Evolutionary conservation across 2,329 filamentous ascomycete genomes (phyloP), one percentile per base, ranked within the genome.

Genomic region (Trichoderma koningii): DNA sequence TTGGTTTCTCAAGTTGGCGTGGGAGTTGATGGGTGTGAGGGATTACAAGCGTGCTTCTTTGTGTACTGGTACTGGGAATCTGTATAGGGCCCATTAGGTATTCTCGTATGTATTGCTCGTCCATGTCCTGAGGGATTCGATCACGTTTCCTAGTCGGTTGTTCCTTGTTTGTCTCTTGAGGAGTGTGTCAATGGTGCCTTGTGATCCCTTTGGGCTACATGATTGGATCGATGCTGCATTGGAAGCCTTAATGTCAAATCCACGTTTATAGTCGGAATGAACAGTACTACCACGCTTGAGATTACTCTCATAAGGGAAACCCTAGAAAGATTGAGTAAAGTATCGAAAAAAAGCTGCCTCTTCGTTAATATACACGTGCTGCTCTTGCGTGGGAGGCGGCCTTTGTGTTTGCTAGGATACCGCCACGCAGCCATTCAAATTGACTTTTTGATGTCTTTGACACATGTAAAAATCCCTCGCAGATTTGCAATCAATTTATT

Each of bases 31-130:
- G 48, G 52, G 48, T 53, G 55, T 55, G 53, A 59, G 65, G 51
- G 60, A 66, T 59, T 60, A 55, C 65, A 66, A 66, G 65, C 65
- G 65, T 66, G 52, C 55, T 55, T 60, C 57, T 65, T 65, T 61
- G 63, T 62, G 41, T 65, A 50, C 41, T 55, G 56, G 51, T 48
- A 48, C 61, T 38, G 56, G 59, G 59, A 63, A 63, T 63, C 59
- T 55, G 50, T 55, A 62, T 65, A 65, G 47, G 56, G 55, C 48
- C 56, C 51, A 47, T 30, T 50, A n/a, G n/a, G n/a, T n/a, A 28
- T 50, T 65, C 26, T 62, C 52, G 52, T 64, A 64, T 59, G 45
- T 59, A 56, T 57, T 57, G 45, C 55, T 59, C 59, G 38, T 63
- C 45, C 53, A 50, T 55, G 41, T 63, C 59, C 59, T 63, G 50